phyloP scores from a whole-genome alignment of 1,284 basidiomycete genomes.

The Takashimella koratensis region DNA sequence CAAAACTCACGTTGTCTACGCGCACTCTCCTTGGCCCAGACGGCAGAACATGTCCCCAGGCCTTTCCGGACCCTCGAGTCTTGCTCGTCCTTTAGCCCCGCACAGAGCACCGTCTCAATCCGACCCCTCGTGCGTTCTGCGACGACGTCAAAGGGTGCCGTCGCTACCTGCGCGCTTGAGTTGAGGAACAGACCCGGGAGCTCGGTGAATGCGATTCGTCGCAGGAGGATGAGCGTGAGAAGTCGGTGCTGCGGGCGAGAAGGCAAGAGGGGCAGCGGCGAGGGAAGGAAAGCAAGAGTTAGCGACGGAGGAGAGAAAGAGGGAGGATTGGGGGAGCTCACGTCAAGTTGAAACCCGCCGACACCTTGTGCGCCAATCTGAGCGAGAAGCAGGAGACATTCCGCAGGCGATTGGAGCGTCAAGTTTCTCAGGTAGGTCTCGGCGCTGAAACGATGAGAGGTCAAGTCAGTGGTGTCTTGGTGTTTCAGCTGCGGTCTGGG shows the following conservation, averaged over 20 bases:
- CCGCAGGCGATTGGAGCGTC: conserved; percentile 25
- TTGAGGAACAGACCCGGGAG: conserved; percentile 35
- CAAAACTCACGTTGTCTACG: conserved; percentile 32
- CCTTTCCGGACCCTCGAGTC: conserved; percentile 39
- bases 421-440: conserved; percentile 32
- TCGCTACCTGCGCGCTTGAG: conserved; percentile 15
- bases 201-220: conserved; percentile 32
- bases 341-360: conserved; percentile 44
- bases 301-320: not conserved
- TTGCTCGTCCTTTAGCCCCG: conserved; percentile 44
- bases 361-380: conserved; percentile 45
- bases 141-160: conserved; percentile 39
- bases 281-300: not conserved
- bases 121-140: conserved; percentile 28
- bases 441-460: conserved; percentile 32
- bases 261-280: not conserved
- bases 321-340: conserved; percentile 14
- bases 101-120: conserved; percentile 40
- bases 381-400: conserved; percentile 35
- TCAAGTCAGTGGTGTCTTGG: too few species aligned
- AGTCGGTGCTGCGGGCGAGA: conserved; percentile 32
- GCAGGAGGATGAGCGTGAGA: conserved; percentile 35
- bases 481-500: not conserved
- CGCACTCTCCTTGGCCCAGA: conserved; percentile 38
- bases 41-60: conserved; percentile 34